These are phyloP conservation scores for Colletotrichum sp. DNA, from an alignment of 2,329 filamentous ascomycete species.

Conservation along the genomic window DNA sequence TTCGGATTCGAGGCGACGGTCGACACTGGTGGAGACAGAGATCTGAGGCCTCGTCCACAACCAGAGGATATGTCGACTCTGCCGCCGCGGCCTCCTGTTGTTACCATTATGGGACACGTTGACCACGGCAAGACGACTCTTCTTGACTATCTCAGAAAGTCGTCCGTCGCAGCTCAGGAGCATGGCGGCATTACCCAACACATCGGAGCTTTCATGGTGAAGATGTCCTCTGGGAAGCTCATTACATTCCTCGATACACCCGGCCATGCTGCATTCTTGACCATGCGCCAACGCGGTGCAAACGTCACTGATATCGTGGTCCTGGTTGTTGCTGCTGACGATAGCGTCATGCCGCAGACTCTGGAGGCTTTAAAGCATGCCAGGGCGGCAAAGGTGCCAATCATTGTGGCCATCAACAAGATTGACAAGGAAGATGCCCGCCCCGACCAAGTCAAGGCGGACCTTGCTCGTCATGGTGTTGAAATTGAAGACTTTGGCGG, in stretches of 20 bases:
- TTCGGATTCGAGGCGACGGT: slow-evolving; percentile 90
- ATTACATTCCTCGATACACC: slow-evolving; percentile 98
- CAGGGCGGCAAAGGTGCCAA: slow-evolving; percentile 82
- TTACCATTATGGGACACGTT: slow-evolving; percentile 99
- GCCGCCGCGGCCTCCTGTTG: slow-evolving; percentile 83
- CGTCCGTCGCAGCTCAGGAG: slow-evolving; percentile 87
- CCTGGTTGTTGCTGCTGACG: slow-evolving; percentile 93
- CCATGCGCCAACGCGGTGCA: slow-evolving; percentile 94
- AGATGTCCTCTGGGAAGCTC: slow-evolving; percentile 81
- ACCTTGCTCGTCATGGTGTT: slow-evolving; percentile 81
- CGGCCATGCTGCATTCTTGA: slow-evolving; percentile 92
- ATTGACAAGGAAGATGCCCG: slow-evolving; percentile 87
- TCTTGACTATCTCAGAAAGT: slow-evolving; percentile 90
- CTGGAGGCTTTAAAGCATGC: slow-evolving; percentile 96
- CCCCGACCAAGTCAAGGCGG: slow-evolving; percentile 83
- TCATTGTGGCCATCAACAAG: slow-evolving; percentile 98
- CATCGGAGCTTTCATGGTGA: slow-evolving; percentile 95
- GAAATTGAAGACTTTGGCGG: slow-evolving; percentile 95
- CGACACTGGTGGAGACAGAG: slow-evolving; percentile 66
- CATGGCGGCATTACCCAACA: slow-evolving; percentile 98
- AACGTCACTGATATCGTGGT: slow-evolving; percentile 97
- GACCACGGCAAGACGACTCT: slow-evolving; percentile 99
- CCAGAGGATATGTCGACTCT: slow-evolving; percentile 71
- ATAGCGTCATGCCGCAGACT: slow-evolving; percentile 97
- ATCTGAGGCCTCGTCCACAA: slow-evolving; percentile 73